Base-by-base conservation (phyloP, 2,329 filamentous ascomycete genomes). In the Cercospora sp. region DNA sequence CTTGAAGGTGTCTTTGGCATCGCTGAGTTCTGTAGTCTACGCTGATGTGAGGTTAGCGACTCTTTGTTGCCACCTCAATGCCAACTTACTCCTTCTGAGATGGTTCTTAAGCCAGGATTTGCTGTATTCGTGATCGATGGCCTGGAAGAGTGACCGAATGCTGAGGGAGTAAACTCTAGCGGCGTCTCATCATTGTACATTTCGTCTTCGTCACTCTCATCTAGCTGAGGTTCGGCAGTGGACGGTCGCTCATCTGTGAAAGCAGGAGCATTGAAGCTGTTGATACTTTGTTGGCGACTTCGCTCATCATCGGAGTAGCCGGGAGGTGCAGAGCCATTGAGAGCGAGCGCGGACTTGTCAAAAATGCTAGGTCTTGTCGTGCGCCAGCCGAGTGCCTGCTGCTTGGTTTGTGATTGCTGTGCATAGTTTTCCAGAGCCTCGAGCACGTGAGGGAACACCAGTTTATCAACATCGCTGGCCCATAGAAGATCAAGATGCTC, bases 401-500 rank as follows among this genome's bases (percentile, higher is more conserved):
- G 57, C 60, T 73, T 77, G 63, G 69, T 75, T 18, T 68, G 66
- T 23, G 68, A 65, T 9, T 74, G 74, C 18, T 67, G 53, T 36
- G 83, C 78, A 71, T 86, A 92, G 73, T 85, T 89, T 68, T 96
- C 89, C 9, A 99, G 83, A 0, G 95, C 94, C 73, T 96, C 90
- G 71, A 97, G 94, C 1, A 99, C 93, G 77, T 97, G 92, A 16
- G 90, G 91, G 76, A 97, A 97, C 2, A 98, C 94, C 63, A 93
- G 88, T 0, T 85, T 83, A 72, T 97, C 87, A 6, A 97, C 91
- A 75, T 97, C 93, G 42, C 88, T 85, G 0, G 92, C 95, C 95
- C 95, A 99, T 0, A 99, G 84, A 75, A 99, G 97, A 79, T 99
- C 95, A 26, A 99, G 87, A 79, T 99, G 95, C 79, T 99, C 95